A percentile compares a stretch with the other conserved stretches of the same genome.
These are phyloP conservation scores for Hortiboletus campestris DNA, from an alignment of 768 basidiomycete species.

Conservation along the genomic window DNA sequence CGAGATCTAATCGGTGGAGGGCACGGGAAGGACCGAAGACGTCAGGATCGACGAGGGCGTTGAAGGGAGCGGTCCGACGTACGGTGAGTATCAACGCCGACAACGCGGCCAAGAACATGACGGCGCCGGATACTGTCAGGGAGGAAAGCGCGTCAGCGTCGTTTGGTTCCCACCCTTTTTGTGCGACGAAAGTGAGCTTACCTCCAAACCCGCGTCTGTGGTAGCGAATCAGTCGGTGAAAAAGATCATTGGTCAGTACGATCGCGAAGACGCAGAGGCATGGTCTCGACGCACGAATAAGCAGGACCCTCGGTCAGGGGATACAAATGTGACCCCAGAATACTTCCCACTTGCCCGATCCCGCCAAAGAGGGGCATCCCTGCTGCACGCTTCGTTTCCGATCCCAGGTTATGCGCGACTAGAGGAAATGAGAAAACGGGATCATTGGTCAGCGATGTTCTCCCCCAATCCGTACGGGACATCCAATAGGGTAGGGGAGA, in stretches of 20 bases:
- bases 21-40: no score
- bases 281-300: slow-evolving; percentile 31
- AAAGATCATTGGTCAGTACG: neutral
- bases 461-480: neutral
- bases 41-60: neutral
- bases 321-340: slow-evolving; percentile 42
- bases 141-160: neutral
- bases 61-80: neutral
- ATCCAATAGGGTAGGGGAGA: neutral
- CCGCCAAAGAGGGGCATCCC: slow-evolving; percentile 42
- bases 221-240: neutral
- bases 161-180: neutral
- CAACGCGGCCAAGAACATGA: slow-evolving; percentile 25
- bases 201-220: slow-evolving; percentile 21
- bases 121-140: slow-evolving; percentile 15
- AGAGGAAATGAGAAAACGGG: neutral
- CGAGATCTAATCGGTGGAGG: slow-evolving; percentile 42
- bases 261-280: neutral
- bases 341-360: slow-evolving; percentile 42
- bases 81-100: slow-evolving; percentile 23
- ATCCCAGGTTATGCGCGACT: slow-evolving; percentile 45
- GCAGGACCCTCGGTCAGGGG: slow-evolving; percentile 40
- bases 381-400: slow-evolving; percentile 45
- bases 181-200: neutral
- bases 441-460: neutral